Evolutionary conservation across 2,329 filamentous ascomycete species (phyloP), one percentile per base, ranked within the genome.

Genomic region (Monilinia fructigena): DNA sequence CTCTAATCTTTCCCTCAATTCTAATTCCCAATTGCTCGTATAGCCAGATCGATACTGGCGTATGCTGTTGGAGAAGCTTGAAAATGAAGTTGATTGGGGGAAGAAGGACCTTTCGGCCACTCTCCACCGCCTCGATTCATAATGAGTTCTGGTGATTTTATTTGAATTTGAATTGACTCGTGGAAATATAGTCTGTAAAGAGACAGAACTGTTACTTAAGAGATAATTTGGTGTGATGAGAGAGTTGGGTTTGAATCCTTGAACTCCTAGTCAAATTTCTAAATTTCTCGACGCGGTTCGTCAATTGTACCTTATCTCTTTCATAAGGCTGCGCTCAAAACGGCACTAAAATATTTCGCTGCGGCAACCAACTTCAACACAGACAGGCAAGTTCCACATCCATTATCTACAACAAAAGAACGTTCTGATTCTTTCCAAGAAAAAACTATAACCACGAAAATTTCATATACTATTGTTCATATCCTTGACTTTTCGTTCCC

Each of bases 1-100:
- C 94, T 75, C 95, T 87, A 72, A 99, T 97, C 81, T 94, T 97
- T 69, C 95, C 95, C 81, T 98, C 93, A 76, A 99, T 97, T 68
- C 95, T 86, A 76, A 97, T 93, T 18, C 89, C 88, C 64, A 98
- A 83, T 83, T 99, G 95, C 81, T 99, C 95, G 79, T 96, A 98
- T 53, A 99, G 83, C 95, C 95, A 99, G 76, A 99, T 91, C 74
- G 91, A 92, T 50, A 98, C 92, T 1, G 90, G 93, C 20, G 90
- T 88, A 75, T 93, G 75, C 70, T 75, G 74, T 69, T 89, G 93
- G 12, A 98, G 86, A 50, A 97, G 89, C 83, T 95, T 96, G 86
- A 95, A 95, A 78, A 95, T 94, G 79, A 93, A 93, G 80, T 95
- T 93, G 82, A 92, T 92, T 1, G 89, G 89, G 67, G 89, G 88